Conservation (phyloP, 2,329 filamentous ascomycete genomes). For the Arachnopeziza araneosa region DNA sequence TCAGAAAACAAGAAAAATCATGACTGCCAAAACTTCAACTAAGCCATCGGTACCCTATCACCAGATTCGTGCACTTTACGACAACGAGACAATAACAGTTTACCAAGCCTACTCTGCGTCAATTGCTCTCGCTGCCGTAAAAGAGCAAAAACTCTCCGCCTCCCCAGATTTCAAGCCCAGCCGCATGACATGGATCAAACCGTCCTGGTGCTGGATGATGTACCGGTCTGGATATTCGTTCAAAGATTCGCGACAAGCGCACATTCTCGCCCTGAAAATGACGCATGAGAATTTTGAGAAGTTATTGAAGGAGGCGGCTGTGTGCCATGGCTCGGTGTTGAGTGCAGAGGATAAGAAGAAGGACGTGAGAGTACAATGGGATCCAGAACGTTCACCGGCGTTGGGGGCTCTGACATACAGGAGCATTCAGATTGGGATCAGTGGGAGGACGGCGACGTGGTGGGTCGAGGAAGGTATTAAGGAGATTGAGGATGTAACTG, state of each 20-base stretch:
- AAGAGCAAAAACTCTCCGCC: constrained; percentile 45
- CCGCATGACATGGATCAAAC: constrained; percentile 63
- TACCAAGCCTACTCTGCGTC: constrained; percentile 54
- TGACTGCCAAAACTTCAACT: neutral
- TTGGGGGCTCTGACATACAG: constrained; percentile 43
- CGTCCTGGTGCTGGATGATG: constrained; percentile 59
- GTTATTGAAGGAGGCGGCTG: constrained; percentile 36
- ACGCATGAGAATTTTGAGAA: constrained; percentile 43
- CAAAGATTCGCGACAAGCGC: constrained; percentile 49
- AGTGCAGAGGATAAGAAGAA: constrained; percentile 21
- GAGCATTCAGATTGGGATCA: constrained; percentile 59
- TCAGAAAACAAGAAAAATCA: neutral
- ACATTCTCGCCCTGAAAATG: constrained; percentile 53
- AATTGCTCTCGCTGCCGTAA: constrained; percentile 49
- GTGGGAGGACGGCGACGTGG: constrained; percentile 36
- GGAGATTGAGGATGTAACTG: constrained; percentile 54
- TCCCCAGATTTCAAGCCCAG: constrained; percentile 46
- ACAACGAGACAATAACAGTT: constrained; percentile 48
- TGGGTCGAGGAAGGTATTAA: constrained; percentile 49
- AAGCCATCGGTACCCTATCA: constrained; percentile 32
- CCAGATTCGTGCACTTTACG: constrained; percentile 48
- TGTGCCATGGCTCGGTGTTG: constrained; percentile 29
- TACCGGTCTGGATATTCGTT: constrained; percentile 56
- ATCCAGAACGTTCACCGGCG: constrained; percentile 48
- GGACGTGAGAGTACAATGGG: constrained; percentile 56